Evolutionary conservation across 2,329 filamentous ascomycete species (phyloP).

Genomic region (Penicillium olsonii): DNA sequence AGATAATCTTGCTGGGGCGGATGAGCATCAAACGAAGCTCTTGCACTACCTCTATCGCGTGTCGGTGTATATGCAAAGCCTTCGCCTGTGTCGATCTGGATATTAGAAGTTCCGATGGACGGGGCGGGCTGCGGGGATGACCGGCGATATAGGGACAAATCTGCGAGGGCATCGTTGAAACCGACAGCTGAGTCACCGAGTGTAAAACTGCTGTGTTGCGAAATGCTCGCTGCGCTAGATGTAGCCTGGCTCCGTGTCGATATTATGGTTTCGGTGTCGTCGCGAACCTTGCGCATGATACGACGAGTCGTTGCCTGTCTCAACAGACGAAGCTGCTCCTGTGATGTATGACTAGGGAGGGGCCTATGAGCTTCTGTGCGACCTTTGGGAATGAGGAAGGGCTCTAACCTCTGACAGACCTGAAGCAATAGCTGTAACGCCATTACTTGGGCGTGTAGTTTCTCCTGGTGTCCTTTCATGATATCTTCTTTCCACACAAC

Average conservation of each 20-base stretch:
- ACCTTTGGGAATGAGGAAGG: background rate
- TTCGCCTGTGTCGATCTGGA: conserved; percentile 33
- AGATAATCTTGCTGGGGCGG: conserved; percentile 9
- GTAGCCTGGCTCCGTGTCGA: conserved; percentile 25
- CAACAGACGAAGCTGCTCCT: conserved; percentile 39
- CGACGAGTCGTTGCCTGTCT: conserved; percentile 33
- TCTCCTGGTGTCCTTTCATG: conserved; percentile 38
- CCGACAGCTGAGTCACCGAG: conserved; percentile 35
- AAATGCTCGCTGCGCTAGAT: conserved; percentile 28
- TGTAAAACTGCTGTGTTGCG: conserved; percentile 29
- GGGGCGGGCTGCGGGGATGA: too few relatives aligned
- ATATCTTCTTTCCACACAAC: conserved; percentile 41
- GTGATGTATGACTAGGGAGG: conserved; percentile 30
- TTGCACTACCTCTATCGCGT: conserved; percentile 13
- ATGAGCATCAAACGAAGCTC: conserved; percentile 9
- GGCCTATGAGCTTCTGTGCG: conserved; percentile 1
- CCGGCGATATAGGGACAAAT: too few relatives aligned
- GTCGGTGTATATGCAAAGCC: conserved; percentile 28
- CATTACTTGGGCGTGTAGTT: conserved; percentile 38
- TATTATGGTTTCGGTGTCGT: conserved; percentile 40
- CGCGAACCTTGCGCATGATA: conserved; percentile 39
- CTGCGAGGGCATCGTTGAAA: conserved; percentile 32
- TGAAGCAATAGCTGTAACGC: conserved; percentile 42
- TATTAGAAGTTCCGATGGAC: too few relatives aligned
- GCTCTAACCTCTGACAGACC: conserved; percentile 40